Percentiles rank a stretch among this genome's conserved stretches.
Conservation (phyloP, 169 alveolate species). For the Plasmodium billcollinsi region DNA sequence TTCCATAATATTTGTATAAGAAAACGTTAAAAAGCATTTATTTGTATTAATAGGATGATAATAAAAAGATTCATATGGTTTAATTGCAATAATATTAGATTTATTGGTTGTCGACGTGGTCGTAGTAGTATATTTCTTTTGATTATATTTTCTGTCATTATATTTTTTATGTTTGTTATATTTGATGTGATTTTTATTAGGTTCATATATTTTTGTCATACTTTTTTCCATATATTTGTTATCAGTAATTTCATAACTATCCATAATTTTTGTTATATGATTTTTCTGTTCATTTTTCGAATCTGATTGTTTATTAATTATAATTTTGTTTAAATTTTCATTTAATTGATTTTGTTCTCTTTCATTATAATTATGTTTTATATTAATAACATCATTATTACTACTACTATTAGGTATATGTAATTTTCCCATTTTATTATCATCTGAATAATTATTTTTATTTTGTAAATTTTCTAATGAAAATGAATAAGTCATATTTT, state of each 20-base stretch:
- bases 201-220: neutral
- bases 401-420: neutral
- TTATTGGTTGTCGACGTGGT: no score
- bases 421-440: neutral
- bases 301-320: no score
- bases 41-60: constrained; percentile 55
- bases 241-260: neutral
- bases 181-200: neutral
- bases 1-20: constrained; percentile 28
- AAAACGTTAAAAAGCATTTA: constrained; percentile 28
- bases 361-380: neutral
- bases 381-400: neutral
- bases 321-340: neutral
- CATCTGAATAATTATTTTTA: neutral
- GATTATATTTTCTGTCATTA: neutral
- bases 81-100: constrained; percentile 15
- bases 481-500: constrained; percentile 8
- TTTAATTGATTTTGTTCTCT: neutral
- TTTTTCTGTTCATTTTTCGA: neutral
- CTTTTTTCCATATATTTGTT: neutral
- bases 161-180: neutral
- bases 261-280: neutral
- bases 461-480: constrained; percentile 5
- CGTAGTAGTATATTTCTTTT: neutral
- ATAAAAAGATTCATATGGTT: constrained; percentile 61